Evolutionary conservation across 31 red algal species (phyloP).

Genomic region (Asparagopsis taxiformis): DNA sequence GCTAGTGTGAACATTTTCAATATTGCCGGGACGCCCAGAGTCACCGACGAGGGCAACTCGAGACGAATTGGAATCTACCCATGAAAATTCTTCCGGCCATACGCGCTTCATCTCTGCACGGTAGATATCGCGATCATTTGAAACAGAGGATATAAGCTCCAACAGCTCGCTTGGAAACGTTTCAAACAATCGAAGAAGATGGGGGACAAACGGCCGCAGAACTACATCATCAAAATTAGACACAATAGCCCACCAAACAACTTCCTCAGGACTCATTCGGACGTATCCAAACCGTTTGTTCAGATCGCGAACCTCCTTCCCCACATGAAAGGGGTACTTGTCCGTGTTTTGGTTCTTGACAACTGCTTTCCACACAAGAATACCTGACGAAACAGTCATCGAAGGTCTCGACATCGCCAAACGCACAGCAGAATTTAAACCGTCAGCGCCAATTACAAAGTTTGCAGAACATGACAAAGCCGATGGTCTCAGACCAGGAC

Average conservation of each 20-base stretch:
- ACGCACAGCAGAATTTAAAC: slow-evolving; percentile 47
- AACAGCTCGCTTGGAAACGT: slow-evolving; percentile 12
- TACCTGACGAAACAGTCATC: slow-evolving; percentile 41
- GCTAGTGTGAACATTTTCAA: slow-evolving; percentile 46
- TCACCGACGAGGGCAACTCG: slow-evolving; percentile 60
- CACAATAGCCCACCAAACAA: slow-evolving; percentile 66
- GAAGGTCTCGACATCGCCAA: slow-evolving; percentile 42
- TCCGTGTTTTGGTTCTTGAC: slow-evolving; percentile 31
- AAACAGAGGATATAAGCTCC: slow-evolving; percentile 36
- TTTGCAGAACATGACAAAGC: slow-evolving; percentile 21
- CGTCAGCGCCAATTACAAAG: slow-evolving; percentile 66
- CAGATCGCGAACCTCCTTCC: slow-evolving; percentile 41
- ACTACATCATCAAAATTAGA: slow-evolving; percentile 32
- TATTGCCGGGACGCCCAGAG: slow-evolving; percentile 37
- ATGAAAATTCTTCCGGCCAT: slow-evolving; percentile 60
- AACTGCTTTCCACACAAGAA: slow-evolving; percentile 49
- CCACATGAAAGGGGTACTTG: slow-evolving; percentile 51
- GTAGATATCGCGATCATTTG: slow-evolving; percentile 39
- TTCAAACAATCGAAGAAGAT: slow-evolving; percentile 29
- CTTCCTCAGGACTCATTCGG: slow-evolving; percentile 59
- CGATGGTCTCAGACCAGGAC: slow-evolving; percentile 1
- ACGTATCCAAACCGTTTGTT: slow-evolving; percentile 52
- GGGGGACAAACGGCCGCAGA: slow-evolving; percentile 46
- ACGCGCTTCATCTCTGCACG: slow-evolving; percentile 62
- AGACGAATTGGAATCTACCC: slow-evolving; percentile 50